Conservation (phyloP, 345 rosid genomes). For the Acer negundo region DNA sequence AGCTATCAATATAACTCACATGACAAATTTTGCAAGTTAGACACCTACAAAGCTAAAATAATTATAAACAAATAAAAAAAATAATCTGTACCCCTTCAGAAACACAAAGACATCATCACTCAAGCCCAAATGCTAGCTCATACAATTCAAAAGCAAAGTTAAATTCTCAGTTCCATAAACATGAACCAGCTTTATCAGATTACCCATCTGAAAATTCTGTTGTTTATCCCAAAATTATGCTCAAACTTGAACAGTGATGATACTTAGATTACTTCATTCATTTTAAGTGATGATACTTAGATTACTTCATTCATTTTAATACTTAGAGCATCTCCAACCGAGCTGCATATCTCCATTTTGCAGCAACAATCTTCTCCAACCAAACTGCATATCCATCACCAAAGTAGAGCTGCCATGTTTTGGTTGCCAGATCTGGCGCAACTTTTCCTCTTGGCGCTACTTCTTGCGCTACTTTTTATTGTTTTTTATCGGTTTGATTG, state of each 20-base stretch:
- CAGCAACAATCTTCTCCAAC: no score
- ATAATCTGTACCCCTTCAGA: background rate
- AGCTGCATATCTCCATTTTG: no score
- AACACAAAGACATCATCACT: background rate
- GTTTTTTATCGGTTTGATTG: no score
- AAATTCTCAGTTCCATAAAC: background rate
- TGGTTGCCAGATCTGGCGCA: no score
- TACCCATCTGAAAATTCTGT: background rate
- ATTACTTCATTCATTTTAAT: background rate
- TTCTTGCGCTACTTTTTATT: no score
- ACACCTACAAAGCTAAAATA: background rate
- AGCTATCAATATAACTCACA: background rate
- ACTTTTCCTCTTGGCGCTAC: no score
- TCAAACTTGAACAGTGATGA: background rate
- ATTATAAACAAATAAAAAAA: background rate
- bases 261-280: no score
- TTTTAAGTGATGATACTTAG: no score
- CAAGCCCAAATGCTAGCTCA: background rate
- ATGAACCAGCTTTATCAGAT: background rate
- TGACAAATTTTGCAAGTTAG: background rate
- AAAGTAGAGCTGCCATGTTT: no score
- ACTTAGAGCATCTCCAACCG: no score
- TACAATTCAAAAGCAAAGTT: constrained; percentile 1
- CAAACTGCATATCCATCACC: no score
- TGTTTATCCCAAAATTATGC: background rate